These are phyloP conservation scores for Mycena sanguinolenta DNA, from an alignment of 768 basidiomycete species.

Conservation along the genomic window DNA sequence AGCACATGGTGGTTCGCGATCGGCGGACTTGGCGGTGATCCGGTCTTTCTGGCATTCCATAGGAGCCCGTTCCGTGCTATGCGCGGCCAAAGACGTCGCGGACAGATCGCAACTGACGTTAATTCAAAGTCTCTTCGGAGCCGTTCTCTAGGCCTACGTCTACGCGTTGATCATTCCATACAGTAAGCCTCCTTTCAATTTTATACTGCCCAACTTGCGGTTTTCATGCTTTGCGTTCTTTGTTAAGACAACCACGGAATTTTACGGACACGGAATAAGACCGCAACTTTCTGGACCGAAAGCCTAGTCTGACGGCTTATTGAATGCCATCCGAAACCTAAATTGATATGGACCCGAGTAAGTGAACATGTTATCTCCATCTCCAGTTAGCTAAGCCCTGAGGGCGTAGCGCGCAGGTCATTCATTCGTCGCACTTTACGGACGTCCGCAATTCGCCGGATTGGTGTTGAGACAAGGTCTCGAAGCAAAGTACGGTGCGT, in stretches of 20 bases:
- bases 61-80: constrained; percentile 3
- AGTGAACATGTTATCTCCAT: background rate
- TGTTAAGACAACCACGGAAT: background rate
- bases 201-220: too few species aligned
- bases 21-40: background rate
- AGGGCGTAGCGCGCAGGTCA: background rate
- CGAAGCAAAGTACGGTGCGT: too few species aligned
- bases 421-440: constrained; percentile 1
- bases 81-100: background rate
- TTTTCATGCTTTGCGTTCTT: constrained; percentile 3
- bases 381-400: constrained; percentile 1
- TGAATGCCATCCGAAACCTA: background rate
- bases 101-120: background rate
- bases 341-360: background rate
- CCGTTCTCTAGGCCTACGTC: background rate
- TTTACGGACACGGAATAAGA: constrained; percentile 3
- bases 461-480: background rate
- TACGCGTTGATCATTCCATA: constrained; percentile 3
- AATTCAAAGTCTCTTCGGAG: constrained; percentile 3
- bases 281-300: background rate
- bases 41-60: constrained; percentile 3
- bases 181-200: background rate
- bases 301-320: constrained; percentile 2
- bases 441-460: background rate
- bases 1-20: too few species aligned